Evolutionary conservation across 768 basidiomycete species (phyloP), one percentile per base, ranked within the genome.

Genomic region (Galerina sulciceps): DNA sequence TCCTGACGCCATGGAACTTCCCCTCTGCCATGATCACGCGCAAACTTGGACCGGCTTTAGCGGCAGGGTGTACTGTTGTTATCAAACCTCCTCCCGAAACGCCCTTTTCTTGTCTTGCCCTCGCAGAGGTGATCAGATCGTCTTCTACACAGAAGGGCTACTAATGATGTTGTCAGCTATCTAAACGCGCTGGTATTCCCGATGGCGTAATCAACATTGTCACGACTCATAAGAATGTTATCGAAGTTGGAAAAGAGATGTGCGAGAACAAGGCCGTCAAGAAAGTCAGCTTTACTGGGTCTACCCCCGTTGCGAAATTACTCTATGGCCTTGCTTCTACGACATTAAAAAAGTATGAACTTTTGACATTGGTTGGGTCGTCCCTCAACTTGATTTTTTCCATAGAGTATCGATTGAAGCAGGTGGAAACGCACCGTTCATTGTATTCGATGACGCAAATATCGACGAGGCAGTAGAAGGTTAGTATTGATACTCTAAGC

Each of bases 61-160:
- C 96, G 1, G 94, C 94, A 14, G 97, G 97, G n/a, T 98, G 96
- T 71, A 97, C 96, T 0, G 83, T 88, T 0, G 95, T 99, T 46
- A 88, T 98, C 72, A 99, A 99, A 67, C 96, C 96, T 1, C 89
- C 97, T 0, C 85, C 94, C 0, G 97, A 99, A 74, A 94, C 97
- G 0, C 97, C 97, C 1, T 97, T 93, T 76, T 94, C 93, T 31
- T 86, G 88, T 9, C 83, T 99, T 10, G 97, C 96, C 4, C 80
- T 98, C 18, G 89, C 87, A n/a, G 96, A 97, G 79, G 93, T 92
- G 55, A 35, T 20, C 67, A 38, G 60, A 53, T 43, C n/a, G 37
- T n/a, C 20, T 23, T 44, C 1, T 18, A n/a, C 18, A 11, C 1
- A 31, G 26, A 31, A 0, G 13, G 20, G 14, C 37, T 42, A 26